Conservation (phyloP, 2,329 filamentous ascomycete genomes). For the Cytospora piceae region DNA sequence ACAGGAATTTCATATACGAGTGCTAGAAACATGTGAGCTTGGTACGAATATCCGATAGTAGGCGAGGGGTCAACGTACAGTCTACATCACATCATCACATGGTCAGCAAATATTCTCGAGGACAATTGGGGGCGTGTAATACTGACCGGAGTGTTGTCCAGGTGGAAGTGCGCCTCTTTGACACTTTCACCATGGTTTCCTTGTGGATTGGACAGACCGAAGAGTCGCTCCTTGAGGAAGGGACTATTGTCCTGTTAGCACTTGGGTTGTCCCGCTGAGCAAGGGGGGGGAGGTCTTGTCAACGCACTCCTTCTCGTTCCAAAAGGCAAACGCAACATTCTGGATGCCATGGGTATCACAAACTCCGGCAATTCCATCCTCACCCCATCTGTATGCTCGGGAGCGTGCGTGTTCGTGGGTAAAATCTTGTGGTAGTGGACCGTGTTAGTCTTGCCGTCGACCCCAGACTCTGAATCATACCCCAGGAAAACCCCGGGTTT, state of each 20-base stretch:
- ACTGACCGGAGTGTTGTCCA: conserved; percentile 84
- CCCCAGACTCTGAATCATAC: conserved; percentile 17
- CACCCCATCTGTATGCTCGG: conserved; percentile 90
- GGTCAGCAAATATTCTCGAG: conserved; percentile 36
- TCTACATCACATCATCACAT: conserved; percentile 39
- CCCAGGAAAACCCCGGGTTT: conserved; percentile 25
- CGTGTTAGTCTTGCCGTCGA: conserved; percentile 37
- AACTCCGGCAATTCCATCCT: conserved; percentile 95
- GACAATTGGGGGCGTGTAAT: conserved; percentile 4
- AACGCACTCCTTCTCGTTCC: conserved; percentile 92
- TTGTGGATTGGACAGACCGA: conserved; percentile 93
- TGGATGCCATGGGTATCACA: conserved; percentile 87
- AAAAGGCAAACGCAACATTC: conserved; percentile 95
- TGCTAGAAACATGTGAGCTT: conserved; percentile 59
- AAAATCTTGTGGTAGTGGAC: conserved; percentile 67
- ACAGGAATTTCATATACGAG: conserved; percentile 98
- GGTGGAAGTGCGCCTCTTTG: conserved; percentile 95
- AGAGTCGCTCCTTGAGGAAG: conserved; percentile 92
- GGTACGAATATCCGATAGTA: background rate
- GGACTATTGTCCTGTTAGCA: conserved; percentile 63
- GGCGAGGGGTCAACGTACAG: conserved; percentile 43
- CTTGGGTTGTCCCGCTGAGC: conserved; percentile 9
- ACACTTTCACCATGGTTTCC: conserved; percentile 97
- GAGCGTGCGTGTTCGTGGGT: conserved; percentile 90
- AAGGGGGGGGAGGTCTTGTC: conserved; percentile 17